Evolutionary conservation across 805 yeast species (phyloP).

Genomic region (Metschnikowia orientalis): DNA sequence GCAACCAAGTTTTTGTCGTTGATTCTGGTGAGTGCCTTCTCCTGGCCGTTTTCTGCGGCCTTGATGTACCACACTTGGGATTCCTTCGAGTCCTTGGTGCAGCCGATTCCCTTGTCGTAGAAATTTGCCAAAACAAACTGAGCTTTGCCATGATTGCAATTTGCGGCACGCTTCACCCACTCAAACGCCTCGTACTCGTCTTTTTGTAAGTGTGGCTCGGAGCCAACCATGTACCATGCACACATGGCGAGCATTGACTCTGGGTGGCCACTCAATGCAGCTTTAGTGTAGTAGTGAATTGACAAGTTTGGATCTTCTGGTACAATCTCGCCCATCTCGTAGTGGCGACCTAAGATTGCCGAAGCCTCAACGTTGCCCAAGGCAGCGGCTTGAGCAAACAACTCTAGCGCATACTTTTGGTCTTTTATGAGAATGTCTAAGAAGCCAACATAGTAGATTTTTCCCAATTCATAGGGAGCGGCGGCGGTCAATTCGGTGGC

Average conservation of each 20-base stretch:
- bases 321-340: slow-evolving; percentile 74
- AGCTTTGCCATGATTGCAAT: slow-evolving; percentile 69
- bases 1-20: slow-evolving; percentile 29
- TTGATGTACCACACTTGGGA: slow-evolving; percentile 72
- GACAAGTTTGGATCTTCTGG: slow-evolving; percentile 79
- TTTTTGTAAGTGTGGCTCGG: slow-evolving; percentile 72
- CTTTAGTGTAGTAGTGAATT: slow-evolving; percentile 88
- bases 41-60: slow-evolving; percentile 60
- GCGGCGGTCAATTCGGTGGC: slow-evolving; percentile 83
- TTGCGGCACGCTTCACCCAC: slow-evolving; percentile 90
- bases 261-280: slow-evolving; percentile 84
- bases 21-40: slow-evolving; percentile 33
- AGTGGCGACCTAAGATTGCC: slow-evolving; percentile 71
- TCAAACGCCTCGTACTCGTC: slow-evolving; percentile 86
- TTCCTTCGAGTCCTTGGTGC: slow-evolving; percentile 50
- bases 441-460: slow-evolving; percentile 79
- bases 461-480: slow-evolving; percentile 92
- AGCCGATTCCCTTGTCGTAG: slow-evolving; percentile 84
- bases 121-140: slow-evolving; percentile 83
- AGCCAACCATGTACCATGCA: slow-evolving; percentile 95
- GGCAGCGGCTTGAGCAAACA: slow-evolving; percentile 84
- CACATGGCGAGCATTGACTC: slow-evolving; percentile 89
- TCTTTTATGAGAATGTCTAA: slow-evolving; percentile 84
- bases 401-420: slow-evolving; percentile 74
- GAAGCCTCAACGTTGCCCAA: slow-evolving; percentile 82